A percentile compares a stretch with the other conserved stretches of the same genome.
Conservation (phyloP, 768 basidiomycete genomes). For the Boletus bicolor region DNA sequence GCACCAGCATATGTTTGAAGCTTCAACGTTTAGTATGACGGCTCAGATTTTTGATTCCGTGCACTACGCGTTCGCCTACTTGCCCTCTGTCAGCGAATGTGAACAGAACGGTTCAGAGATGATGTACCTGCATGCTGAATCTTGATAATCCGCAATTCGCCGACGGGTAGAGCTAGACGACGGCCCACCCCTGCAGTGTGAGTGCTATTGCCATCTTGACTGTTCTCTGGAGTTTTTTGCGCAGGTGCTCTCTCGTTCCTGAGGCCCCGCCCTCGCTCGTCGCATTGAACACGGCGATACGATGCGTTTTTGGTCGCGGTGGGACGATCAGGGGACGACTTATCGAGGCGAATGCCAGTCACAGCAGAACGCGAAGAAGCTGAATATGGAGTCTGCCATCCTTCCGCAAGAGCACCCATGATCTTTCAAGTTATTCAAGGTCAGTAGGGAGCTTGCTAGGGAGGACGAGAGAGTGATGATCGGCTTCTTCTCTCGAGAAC, state of each 20-base stretch:
- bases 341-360: background rate
- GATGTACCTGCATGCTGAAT: background rate
- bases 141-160: background rate
- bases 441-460: too few relatives aligned
- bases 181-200: too few relatives aligned
- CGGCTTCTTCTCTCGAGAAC: too few relatives aligned
- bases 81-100: background rate
- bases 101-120: background rate
- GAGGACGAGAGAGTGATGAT: background rate
- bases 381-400: background rate
- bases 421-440: background rate
- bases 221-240: background rate
- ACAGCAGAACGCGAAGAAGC: too few relatives aligned
- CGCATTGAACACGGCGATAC: background rate
- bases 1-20: background rate
- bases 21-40: background rate
- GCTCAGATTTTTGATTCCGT: background rate
- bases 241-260: background rate
- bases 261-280: background rate
- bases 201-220: background rate
- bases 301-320: fast-evolving
- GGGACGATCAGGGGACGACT: background rate
- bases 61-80: background rate
- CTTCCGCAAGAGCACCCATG: slow-evolving; percentile 3
- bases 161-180: background rate